phyloP scores from a whole-genome alignment of 805 yeast species.

The Candida maesae region DNA sequence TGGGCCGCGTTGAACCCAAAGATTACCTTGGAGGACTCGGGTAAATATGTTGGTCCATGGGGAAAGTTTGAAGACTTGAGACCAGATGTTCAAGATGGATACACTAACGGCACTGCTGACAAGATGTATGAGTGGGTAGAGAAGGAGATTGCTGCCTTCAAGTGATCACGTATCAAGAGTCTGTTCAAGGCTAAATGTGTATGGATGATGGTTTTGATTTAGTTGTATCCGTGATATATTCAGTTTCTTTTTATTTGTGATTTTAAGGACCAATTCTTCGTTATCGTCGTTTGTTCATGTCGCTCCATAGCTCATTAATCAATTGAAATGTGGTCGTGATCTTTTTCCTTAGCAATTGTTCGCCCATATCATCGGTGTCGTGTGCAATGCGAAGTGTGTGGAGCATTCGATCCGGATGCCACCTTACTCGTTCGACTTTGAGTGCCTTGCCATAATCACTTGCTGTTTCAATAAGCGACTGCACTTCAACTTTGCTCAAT shows the following conservation, averaged over 20 bases:
- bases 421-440: slow-evolving; percentile 51
- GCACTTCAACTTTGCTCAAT: slow-evolving; percentile 11
- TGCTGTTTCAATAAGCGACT: slow-evolving; percentile 15
- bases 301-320: slow-evolving; percentile 38
- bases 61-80: slow-evolving; percentile 37
- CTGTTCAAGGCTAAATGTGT: too few species aligned
- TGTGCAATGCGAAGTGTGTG: slow-evolving; percentile 23
- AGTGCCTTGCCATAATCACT: slow-evolving; percentile 19
- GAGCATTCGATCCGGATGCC: slow-evolving; percentile 71
- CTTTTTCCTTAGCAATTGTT: slow-evolving; percentile 17
- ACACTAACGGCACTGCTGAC: slow-evolving; percentile 31
- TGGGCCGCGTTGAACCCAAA: slow-evolving; percentile 40
- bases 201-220: too few species aligned
- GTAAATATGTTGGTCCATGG: slow-evolving; percentile 39
- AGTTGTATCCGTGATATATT: too few species aligned
- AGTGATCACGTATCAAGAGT: too few species aligned
- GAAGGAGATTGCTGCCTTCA: slow-evolving; percentile 7
- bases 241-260: too few species aligned
- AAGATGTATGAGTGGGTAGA: slow-evolving; percentile 35
- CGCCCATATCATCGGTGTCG: slow-evolving; percentile 5
- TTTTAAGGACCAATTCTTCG: too few species aligned
- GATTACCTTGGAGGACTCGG: slow-evolving; percentile 30
- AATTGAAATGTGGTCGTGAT: slow-evolving; percentile 42
- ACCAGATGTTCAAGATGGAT: slow-evolving; percentile 33
- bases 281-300: not conserved